Base-by-base conservation (phyloP, 2,329 filamentous ascomycete genomes). In the Orbilia quercus region DNA sequence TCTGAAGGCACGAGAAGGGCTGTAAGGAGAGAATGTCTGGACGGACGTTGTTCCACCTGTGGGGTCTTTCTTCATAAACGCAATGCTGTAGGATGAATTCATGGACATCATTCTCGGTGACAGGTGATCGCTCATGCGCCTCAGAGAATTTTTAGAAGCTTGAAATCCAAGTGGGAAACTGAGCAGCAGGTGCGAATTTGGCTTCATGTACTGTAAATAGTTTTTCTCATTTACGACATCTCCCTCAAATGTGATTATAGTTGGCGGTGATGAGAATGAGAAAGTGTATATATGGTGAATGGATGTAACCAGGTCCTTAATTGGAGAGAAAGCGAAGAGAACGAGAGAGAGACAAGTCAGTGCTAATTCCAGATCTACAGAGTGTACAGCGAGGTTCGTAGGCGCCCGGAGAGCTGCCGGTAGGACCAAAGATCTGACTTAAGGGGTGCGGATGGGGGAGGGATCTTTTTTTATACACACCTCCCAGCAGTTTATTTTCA, bases 221-320 rank as follows among this genome's bases (percentile, higher is more conserved):
- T 67, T 58, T 63, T 74, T 60, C 44, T 65, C 42, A 50, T 74
- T 73, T 59, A 77, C 74, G 53, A 77, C 58, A 70, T 71, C 66
- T 25, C 76, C 76, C 53, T 76, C 74, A 64, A 76, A 77, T 42
- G 75, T 77, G 22, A 74, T 67, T 50, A 77, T 76, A 55, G 76
- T 48, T 45, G 74, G 76, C 57, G 70, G 70, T 34, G 60, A 66
- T 23, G 70, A 74, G 57, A 74, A 74, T 23, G 62, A 66, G 53
- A 74, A 74, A n/a, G 70, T 74, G 50, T 66, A 74, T 28, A 74
- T 55, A 66, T 67, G 70, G 48, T 74, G 70, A 25, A 74, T 66
- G 28, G 70, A 74, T 74, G 63, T 74, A 58, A 74, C 55, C 54
- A 74, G 62, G 22, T 74, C 70, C 70, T 74, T 62, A 50, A 74